Base-by-base conservation (phyloP, 768 basidiomycete species). In the Lactarius akahatsu region DNA sequence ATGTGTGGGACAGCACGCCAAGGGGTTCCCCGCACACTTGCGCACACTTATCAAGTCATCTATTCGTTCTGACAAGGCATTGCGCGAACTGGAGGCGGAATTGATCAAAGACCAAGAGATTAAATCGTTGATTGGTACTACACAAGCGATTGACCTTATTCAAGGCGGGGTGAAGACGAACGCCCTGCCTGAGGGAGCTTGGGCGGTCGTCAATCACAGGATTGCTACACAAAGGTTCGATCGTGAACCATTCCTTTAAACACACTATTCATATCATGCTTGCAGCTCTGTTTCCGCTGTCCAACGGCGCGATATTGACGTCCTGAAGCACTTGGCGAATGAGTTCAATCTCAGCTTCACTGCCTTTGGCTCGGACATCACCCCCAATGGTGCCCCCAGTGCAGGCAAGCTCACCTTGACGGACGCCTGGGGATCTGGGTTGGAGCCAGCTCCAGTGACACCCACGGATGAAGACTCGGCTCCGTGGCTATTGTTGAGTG, bases 101-200 rank as follows among this genome's bases (percentile, higher is more conserved):
- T 64, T 76, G 20, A 71, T 74, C 69, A 52, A 67, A 34, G 73
- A 77, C 57, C 59, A 45, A 62, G 65, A 64, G 26, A 74, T 72
- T 66, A 73, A 69, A 41, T 72, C 59, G 6, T 75, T 79, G 3
- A 77, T 79, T 66, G 80, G 70, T 34, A 65, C 70, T 6, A 70
- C 68, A 16, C 70, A 69, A 30, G 70, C 80, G 2, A 75, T 77
- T 69, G 82, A 83, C 63, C 69, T 84, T 10, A 74, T 83, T 54
- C 68, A 74, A 26, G 79, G 80, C 16, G 79, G 76, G 15, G 76
- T 77, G 0, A 84, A 84, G 74, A 73, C 77, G 52, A 82, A 84
- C 64, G 80, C 81, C 1, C 74, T 84, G 13, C 81, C 82, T 0
- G 83, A 84, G 67, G 73, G 72, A 38, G 78, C 72, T 18, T 77